phyloP scores from a whole-genome alignment of 1,284 basidiomycete species.

The Moesziomyces antarcticus region DNA sequence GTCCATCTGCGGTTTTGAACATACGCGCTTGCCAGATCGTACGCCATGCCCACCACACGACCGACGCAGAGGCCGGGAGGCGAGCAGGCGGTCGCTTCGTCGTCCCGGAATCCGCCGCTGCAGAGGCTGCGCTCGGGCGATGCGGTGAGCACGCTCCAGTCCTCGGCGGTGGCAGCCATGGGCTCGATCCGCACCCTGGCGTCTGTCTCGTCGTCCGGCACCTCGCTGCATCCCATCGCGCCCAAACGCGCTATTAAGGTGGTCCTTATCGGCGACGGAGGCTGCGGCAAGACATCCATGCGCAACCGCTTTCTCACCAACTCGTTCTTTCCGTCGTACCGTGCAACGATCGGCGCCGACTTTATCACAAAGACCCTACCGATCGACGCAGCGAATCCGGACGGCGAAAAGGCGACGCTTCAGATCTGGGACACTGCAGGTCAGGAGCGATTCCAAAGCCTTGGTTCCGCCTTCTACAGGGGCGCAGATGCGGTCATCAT shows the following conservation, averaged over 20 bases:
- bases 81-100: neutral
- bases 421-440: constrained; percentile 61
- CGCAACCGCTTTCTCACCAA: constrained; percentile 48
- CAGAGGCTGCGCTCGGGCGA: constrained; percentile 11
- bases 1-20: neutral
- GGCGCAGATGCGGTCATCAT: constrained; percentile 62
- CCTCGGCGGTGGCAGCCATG: constrained; percentile 31
- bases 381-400: constrained; percentile 16
- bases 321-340: constrained; percentile 48
- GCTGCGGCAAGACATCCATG: constrained; percentile 57
- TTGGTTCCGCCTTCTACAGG: constrained; percentile 61
- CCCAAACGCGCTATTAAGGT: constrained; percentile 51
- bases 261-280: constrained; percentile 58
- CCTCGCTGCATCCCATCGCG: constrained; percentile 23
- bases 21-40: no score
- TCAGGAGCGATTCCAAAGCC: constrained; percentile 62
- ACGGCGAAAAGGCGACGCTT: constrained; percentile 37
- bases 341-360: constrained; percentile 61
- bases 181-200: constrained; percentile 17
- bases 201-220: constrained; percentile 21
- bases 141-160: constrained; percentile 17
- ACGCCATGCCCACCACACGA: neutral
- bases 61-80: neutral
- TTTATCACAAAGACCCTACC: constrained; percentile 55
- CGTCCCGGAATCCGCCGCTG: constrained; percentile 1